Base-by-base conservation (phyloP, 768 basidiomycete species). In the Agrocybe chaxingu region DNA sequence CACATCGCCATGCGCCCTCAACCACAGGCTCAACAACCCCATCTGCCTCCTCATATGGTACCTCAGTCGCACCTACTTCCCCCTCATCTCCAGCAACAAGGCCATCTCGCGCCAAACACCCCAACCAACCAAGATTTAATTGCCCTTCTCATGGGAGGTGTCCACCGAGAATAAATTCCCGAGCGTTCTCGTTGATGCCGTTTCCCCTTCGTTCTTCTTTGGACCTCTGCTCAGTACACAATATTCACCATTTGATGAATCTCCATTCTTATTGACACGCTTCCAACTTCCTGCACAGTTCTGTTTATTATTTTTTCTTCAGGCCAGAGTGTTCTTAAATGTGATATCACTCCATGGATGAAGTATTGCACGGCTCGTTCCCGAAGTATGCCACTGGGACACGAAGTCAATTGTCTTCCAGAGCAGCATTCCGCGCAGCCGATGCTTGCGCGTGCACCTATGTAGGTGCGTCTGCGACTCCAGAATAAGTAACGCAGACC, bases 131-230 rank as follows among this genome's bases (percentile, higher is more conserved):
- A 87, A 54, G 89, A 92, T 63, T 70, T 92, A 57, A 91, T 92
- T 84, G 82, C 89, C 40, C 75, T 92, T 52, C 78, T 92, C 54
- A 84, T 92, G 87, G 85, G 84, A 47, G 85, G 84, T 48, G 59
- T 70, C 48, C 84, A 80, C 57, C 73, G 87, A 67, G 86, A 89
- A 58, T 89, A 70, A 82, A 35, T 48, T 40, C 39, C 40, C 38
- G 29, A 33, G 30, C 35, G 18, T 39, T 34, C 45, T 48, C 47
- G 37, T 48, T 45, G 40, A 52, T 33, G 40, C 37, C 29, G 11
- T 34, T 29, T 57, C 51, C 46, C 48, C 31, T 47, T 43, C 35
- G 45, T 51, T 41, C 48, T 43, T 53, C 32, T 51, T 52, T 44
- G 55, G 50, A 58, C 45, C 43, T 24, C 24, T 24, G 24, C 49